phyloP scores from a whole-genome alignment of 2,329 filamentous ascomycete genomes.

The Scedosporium dehoogii region DNA sequence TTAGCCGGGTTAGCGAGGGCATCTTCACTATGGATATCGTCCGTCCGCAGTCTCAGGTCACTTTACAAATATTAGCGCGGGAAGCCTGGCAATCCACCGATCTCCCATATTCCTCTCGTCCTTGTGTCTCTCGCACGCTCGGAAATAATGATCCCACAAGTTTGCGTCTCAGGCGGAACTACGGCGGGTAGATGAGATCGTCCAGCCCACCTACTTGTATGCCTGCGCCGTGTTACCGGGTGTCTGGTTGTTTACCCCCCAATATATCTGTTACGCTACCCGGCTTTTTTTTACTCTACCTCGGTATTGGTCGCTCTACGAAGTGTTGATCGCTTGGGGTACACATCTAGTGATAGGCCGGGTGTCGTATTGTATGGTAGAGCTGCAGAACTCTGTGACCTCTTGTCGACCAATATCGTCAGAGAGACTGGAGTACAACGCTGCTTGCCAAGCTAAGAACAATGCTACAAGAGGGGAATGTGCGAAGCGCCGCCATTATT shows the following conservation, averaged over 20 bases:
- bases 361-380: neutral
- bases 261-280: neutral
- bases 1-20: neutral
- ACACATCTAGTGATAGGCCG: too few species aligned
- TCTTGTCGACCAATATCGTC: neutral
- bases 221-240: neutral
- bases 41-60: neutral
- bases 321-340: too few species aligned
- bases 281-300: too few species aligned
- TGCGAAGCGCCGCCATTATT: conserved; percentile 14
- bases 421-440: neutral
- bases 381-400: neutral
- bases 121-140: too few species aligned
- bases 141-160: too few species aligned
- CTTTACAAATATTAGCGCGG: neutral
- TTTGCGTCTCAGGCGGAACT: too few species aligned
- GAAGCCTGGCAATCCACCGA: neutral
- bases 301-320: too few species aligned
- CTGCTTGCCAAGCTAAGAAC: neutral
- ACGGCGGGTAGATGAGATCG: too few species aligned
- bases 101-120: too few species aligned
- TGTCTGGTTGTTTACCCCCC: neutral
- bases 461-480: neutral
- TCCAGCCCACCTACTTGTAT: too few species aligned
- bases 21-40: neutral